Conservation (phyloP, 257 asterid genomes). For the Rehmannia glutinosa region DNA sequence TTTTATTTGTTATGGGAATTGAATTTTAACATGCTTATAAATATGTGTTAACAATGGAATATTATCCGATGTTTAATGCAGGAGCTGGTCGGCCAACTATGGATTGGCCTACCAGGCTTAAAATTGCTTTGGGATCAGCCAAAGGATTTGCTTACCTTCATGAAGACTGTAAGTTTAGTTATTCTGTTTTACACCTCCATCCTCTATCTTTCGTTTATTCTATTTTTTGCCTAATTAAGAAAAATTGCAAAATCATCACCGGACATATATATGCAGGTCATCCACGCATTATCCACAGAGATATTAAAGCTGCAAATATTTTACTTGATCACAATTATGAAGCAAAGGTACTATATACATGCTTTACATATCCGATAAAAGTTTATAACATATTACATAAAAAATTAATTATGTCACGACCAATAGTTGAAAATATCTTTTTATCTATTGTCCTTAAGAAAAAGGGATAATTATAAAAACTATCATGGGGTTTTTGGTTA, state of each 20-base stretch:
- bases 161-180: slow-evolving; percentile 43
- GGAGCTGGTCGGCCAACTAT: slow-evolving; percentile 33
- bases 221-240: background rate
- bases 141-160: slow-evolving; percentile 66
- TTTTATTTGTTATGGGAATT: too few species aligned
- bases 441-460: too few species aligned
- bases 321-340: slow-evolving; percentile 58
- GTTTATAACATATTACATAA: too few species aligned
- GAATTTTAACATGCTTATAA: background rate
- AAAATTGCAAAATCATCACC: background rate
- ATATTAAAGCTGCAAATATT: slow-evolving; percentile 83
- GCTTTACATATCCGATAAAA: too few species aligned
- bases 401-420: too few species aligned
- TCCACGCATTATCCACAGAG: slow-evolving; percentile 91
- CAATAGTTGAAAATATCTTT: too few species aligned
- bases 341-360: slow-evolving; percentile 80
- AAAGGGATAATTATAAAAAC: too few species aligned
- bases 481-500: too few species aligned
- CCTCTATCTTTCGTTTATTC: background rate
- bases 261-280: slow-evolving; percentile 45
- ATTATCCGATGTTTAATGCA: slow-evolving; percentile 17
- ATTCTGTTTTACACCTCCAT: background rate
- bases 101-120: slow-evolving; percentile 44
- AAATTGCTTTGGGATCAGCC: slow-evolving; percentile 58
- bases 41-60: too few species aligned